Evolutionary conservation across 2,329 filamentous ascomycete species (phyloP), one percentile per base, ranked within the genome.

Genomic region (Pyricularia sp.): DNA sequence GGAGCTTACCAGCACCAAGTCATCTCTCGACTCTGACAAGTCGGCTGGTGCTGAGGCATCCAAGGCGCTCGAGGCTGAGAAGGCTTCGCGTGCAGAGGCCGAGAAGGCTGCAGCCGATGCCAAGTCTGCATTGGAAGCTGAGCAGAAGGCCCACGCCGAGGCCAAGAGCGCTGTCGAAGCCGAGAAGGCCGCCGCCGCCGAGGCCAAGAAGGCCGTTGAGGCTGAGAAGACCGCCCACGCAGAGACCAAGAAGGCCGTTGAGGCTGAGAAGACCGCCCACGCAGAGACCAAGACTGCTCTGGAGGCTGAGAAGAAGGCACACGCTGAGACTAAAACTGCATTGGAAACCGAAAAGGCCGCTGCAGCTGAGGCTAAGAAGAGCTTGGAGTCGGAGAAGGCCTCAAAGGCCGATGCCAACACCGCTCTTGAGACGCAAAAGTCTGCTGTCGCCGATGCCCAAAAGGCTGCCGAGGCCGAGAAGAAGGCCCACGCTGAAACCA

Each of bases 391-490:
- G 7, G 64, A 65, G 64, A 65, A n/a, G 28, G 64, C 64, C 33
- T 36, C 65, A 3, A 23, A 50, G 30, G 59, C 10, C 17, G 59
- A 64, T 31, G 67, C 67, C 25, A 23, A 7, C 28, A 31, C 11
- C 17, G 67, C 67, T 63, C 50, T 68, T 42, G 67, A 68, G 67
- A 23, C 50, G 14, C 42, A 68, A 58, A 31, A 69, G 68, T 31
- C 63, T 59, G 42, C 64, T 26, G 17, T 26, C 3, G 68, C 68
- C 12, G 63, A 69, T 64, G 59, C 68, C 9, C 28, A 66, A 26
- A 59, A 66, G 68, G 55, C 67, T 50, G 42, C 64, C 26, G 68
- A 69, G 50, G 23, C 55, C 4, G 68, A 69, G 68, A 67, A 67
- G 58, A 9, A n/a, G 7, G 65, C 68, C 30, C 68, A 69, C 31